A percentile compares a stretch with the other conserved stretches of the same genome.
Conservation (phyloP, 768 basidiomycete genomes). For the Omphalotus guepiniiformis region DNA sequence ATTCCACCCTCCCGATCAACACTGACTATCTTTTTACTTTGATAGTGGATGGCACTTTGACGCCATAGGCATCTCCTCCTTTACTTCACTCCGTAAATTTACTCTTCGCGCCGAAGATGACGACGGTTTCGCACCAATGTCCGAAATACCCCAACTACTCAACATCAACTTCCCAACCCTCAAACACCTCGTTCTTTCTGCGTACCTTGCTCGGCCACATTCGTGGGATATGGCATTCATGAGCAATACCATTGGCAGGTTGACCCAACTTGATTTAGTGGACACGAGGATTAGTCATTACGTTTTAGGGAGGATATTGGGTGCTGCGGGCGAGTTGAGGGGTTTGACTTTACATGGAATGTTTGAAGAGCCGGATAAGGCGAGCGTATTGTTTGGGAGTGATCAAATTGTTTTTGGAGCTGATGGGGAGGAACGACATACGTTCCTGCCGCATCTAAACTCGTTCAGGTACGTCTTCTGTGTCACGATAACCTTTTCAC, state of each 20-base stretch:
- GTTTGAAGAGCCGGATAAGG: slow-evolving; percentile 54
- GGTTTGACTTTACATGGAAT: slow-evolving; percentile 64
- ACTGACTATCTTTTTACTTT: neutral
- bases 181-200: slow-evolving; percentile 61
- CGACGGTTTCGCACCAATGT: slow-evolving; percentile 68
- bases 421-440: slow-evolving; percentile 41
- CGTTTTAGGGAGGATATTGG: slow-evolving; percentile 59
- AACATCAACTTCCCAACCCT: slow-evolving; percentile 56
- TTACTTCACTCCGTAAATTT: slow-evolving; percentile 57
- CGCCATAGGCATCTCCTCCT: slow-evolving; percentile 62
- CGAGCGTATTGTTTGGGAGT: slow-evolving; percentile 54
- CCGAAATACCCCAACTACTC: slow-evolving; percentile 59
- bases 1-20: neutral
- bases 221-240: slow-evolving; percentile 67
- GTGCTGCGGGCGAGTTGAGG: slow-evolving; percentile 51
- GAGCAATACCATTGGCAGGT: slow-evolving; percentile 56
- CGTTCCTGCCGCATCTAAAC: slow-evolving; percentile 58
- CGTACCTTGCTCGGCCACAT: slow-evolving; percentile 59
- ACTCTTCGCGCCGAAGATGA: slow-evolving; percentile 68
- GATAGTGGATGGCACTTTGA: slow-evolving; percentile 70
- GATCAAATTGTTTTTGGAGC: slow-evolving; percentile 47
- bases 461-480: slow-evolving; percentile 37
- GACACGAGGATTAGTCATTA: slow-evolving; percentile 64
- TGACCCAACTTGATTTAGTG: slow-evolving; percentile 67
- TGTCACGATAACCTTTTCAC: neutral